Evolutionary conservation across 768 basidiomycete species (phyloP).

Genomic region (Neoboletus brunneissimus): DNA sequence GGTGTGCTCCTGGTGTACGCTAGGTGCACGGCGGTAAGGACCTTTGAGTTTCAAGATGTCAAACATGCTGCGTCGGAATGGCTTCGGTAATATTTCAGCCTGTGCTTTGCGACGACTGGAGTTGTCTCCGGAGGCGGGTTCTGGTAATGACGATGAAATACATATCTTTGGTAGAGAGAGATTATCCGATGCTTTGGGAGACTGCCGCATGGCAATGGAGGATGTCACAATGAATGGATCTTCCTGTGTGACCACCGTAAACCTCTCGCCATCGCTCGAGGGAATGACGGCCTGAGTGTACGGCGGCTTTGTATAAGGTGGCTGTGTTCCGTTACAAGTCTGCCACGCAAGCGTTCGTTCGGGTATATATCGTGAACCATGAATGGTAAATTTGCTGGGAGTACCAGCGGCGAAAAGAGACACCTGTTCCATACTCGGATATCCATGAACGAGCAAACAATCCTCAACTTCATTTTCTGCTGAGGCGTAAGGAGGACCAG

Average conservation of each 20-base stretch:
- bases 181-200: not conserved
- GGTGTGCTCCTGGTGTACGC: not conserved
- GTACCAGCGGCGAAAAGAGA: slow-evolving; percentile 23
- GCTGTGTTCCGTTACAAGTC: not conserved
- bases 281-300: slow-evolving; percentile 19
- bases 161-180: slow-evolving; percentile 3
- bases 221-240: slow-evolving; percentile 24
- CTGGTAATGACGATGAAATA: not conserved
- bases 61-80: slow-evolving; percentile 23
- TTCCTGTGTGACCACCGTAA: slow-evolving; percentile 19
- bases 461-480: slow-evolving; percentile 19
- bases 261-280: slow-evolving; percentile 22
- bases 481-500: slow-evolving; percentile 28
- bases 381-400: slow-evolving; percentile 31
- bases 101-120: not conserved
- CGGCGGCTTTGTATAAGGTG: not conserved
- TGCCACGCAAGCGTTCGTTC: slow-evolving; percentile 12
- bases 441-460: slow-evolving; percentile 9
- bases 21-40: not conserved
- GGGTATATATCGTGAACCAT: slow-evolving; percentile 27
- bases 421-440: slow-evolving; percentile 29
- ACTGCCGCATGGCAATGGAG: not conserved
- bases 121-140: not conserved
- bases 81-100: slow-evolving; percentile 7
- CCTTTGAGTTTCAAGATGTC: slow-evolving; percentile 20